Conservation (phyloP, 2,329 filamentous ascomycete species). For the Fusarium sp. region DNA sequence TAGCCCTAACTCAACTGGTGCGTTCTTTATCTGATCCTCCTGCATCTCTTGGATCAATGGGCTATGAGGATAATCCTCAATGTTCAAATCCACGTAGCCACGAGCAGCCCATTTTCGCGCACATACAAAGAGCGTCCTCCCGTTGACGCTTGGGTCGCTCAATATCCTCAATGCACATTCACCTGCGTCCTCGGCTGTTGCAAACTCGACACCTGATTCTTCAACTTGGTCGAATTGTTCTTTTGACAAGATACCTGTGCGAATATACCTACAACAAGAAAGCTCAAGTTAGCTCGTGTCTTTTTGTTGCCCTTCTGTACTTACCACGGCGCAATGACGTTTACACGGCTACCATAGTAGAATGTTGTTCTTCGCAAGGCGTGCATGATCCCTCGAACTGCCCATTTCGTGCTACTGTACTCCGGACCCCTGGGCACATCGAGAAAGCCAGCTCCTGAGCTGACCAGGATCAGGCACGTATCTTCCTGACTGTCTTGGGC, state of each 20-base stretch:
- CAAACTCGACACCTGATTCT: background rate
- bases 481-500: background rate
- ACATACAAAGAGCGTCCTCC: background rate
- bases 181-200: constrained; percentile 1
- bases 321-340: constrained; percentile 7
- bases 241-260: background rate
- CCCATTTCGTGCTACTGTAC: constrained; percentile 24
- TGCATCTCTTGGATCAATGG: constrained; percentile 7
- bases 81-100: background rate
- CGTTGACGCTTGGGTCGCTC: constrained; percentile 1
- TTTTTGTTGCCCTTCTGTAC: background rate
- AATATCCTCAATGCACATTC: constrained; percentile 9
- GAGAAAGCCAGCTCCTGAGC: constrained; percentile 1
- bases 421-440: constrained; percentile 3
- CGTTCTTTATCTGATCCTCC: constrained; percentile 4
- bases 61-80: constrained; percentile 6
- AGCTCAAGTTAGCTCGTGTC: accelerated
- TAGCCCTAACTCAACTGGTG: background rate
- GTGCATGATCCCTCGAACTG: constrained; percentile 19
- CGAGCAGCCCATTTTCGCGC: constrained; percentile 11
- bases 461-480: constrained; percentile 4
- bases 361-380: constrained; percentile 7
- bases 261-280: background rate
- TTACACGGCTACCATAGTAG: constrained; percentile 6
- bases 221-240: constrained; percentile 11